Base-by-base conservation (phyloP, 805 yeast species). In the Myxozyma neotropica region DNA sequence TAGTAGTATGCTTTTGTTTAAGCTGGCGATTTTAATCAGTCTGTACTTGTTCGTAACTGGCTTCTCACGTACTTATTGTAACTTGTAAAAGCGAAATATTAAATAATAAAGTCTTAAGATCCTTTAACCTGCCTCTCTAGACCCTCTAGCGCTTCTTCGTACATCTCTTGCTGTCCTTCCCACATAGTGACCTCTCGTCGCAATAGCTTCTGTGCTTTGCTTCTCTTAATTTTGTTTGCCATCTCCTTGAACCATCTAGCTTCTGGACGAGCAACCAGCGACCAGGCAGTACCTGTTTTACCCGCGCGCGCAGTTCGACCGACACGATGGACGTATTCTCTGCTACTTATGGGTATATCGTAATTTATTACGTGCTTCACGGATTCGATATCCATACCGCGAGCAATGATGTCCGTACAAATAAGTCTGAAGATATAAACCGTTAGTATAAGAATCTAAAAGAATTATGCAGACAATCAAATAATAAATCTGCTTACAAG, bases 231-330 rank as follows among this genome's bases (percentile, higher is more conserved):
- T 58, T 39, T 61, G 60, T 24, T 24, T 5, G 46, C 42, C 57
- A 58, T 57, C 59, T 65, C 73, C 71, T 55, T 73, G 69, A 66
- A 80, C 73, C 61, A 80, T 65, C 80, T 84, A 52, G 77, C 78
- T 68, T 94, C 98, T 54, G 91, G 92, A 55, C 82, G 83, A 29
- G 96, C 95, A n/a, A 85, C 78, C 26, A 93, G 72, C 48, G 84
- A 87, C 71, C 85, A 81, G 0, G 96, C 96, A 38, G 77, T 75
- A 71, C 99, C 99, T 0, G 66, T 53, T 36, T 84, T 82, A 53
- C 87, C 86, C 1, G 99, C 99, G 75, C 99, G 84, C 1, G 98
- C 97, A 0, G 98, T 92, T 77, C 99, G 85, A 42, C 99, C 99
- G 40, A 91, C 90, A 69, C 99, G 82, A 74, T 94, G 99, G 27